A percentile compares a stretch with the other conserved stretches of the same genome.
Conservation (phyloP, 495 filamentous ascomycete species). For the Hyaloscypha variabilis region DNA sequence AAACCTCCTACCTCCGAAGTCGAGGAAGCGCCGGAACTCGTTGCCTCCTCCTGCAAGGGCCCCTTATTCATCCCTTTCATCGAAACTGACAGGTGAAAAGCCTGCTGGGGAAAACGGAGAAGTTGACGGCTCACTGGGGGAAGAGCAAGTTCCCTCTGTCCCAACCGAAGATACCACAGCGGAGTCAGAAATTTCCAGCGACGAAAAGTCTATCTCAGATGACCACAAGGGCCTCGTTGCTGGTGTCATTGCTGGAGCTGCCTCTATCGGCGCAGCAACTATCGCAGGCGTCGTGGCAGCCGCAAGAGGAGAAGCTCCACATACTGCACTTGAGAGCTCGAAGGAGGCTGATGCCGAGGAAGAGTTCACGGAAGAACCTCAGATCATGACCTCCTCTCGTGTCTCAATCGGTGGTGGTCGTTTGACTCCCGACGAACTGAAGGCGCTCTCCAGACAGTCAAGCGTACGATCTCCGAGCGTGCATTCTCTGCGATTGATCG, state of each 20-base stretch:
- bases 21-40: conserved; percentile 56
- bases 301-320: conserved; percentile 27
- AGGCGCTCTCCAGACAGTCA: conserved; percentile 19
- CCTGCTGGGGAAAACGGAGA: conserved; percentile 6
- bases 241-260: conserved; percentile 23
- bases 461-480: conserved; percentile 49
- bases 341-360: conserved; percentile 39
- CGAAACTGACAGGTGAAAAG: conserved; percentile 9
- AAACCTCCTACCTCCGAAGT: conserved; percentile 32
- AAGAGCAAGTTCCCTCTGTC: background rate
- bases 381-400: conserved; percentile 56
- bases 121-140: background rate
- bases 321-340: conserved; percentile 32
- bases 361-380: conserved; percentile 50
- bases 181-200: background rate
- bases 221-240: conserved; percentile 20
- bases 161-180: background rate
- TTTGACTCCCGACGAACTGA: conserved; percentile 26
- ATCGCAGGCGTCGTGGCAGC: conserved; percentile 22
- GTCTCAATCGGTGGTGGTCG: conserved; percentile 53
- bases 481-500: conserved; percentile 55
- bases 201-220: conserved; percentile 4
- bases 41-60: conserved; percentile 44
- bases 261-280: conserved; percentile 23
- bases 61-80: conserved; percentile 29